These are phyloP conservation scores for Leucocoprinus birnbaumii DNA, from an alignment of 768 basidiomycete genomes.

Conservation along the genomic window DNA sequence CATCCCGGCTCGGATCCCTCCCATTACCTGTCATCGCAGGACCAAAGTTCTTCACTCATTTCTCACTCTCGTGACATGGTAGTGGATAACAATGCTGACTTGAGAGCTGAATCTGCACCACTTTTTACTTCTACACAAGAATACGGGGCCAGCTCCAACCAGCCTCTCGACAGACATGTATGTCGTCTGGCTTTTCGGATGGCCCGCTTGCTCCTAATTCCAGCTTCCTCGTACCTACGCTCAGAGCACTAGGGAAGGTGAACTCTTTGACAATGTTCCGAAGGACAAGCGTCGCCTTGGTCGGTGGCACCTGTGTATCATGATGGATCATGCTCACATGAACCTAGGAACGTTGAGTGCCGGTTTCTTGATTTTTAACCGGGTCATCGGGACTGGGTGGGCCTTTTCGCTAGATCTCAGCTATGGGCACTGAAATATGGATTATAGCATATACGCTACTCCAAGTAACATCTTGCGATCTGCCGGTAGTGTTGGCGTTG, in stretches of 20 bases:
- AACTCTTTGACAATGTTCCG: conserved; percentile 45
- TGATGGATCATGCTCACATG: background rate
- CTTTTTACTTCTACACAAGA: too few species aligned
- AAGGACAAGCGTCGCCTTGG: conserved; percentile 48
- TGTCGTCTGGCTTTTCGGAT: too few species aligned
- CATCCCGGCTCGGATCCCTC: too few species aligned
- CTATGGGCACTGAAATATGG: conserved; percentile 26
- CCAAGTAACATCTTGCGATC: conserved; percentile 43
- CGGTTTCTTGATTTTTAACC: background rate
- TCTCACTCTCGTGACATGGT: too few species aligned
- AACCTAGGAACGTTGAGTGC: conserved; percentile 34
- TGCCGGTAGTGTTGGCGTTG: conserved; percentile 68
- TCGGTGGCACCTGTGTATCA: conserved; percentile 26
- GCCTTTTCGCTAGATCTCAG: background rate
- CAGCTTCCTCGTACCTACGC: too few species aligned
- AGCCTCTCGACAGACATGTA: too few species aligned
- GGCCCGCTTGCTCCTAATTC: too few species aligned
- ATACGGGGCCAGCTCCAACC: too few species aligned
- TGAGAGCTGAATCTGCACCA: too few species aligned
- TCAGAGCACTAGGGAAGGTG: conserved; percentile 21
- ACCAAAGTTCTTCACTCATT: too few species aligned
- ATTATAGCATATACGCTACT: conserved; percentile 31
- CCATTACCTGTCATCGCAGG: too few species aligned
- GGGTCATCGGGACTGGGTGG: background rate
- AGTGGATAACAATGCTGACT: too few species aligned